Base-by-base conservation (phyloP, 179 eudicot genomes). In the Actinidia chinensis region DNA sequence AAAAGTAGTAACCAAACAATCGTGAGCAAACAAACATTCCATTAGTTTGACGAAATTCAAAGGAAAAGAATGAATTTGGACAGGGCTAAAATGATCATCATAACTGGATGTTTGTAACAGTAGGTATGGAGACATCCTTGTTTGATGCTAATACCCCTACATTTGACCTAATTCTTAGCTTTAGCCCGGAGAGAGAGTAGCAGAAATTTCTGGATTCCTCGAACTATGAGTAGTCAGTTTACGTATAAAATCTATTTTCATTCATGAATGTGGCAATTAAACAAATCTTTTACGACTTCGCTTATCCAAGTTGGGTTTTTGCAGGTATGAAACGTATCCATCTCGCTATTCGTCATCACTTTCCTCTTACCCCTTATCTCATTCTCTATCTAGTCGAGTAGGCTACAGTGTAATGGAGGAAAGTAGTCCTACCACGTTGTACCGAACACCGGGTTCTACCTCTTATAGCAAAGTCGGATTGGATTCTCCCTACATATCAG, bases 311-410 rank as follows among this genome's bases (percentile, higher is more conserved):
- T 20, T 48, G 43, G 6, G n/a, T 17, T 68, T 55, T 84, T 25
- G 77, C 84, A 91, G 96, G 87, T 81, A 83, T 42, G 90, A 88
- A 42, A 71, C 76, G 68, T 85, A 85, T 60, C 8, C 82, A 25
- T 79, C 90, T 75, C 83, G 83, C 28, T 82, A 85, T 77, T 68
- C 92, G 44, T 75, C 82, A 15, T 42, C 71, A 36, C 64, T 72
- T 72, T 65, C 85, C 52, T 81, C 87, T 55, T 83, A 87, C 75
- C 81, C 87, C 17, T 46, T 80, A 69, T 51, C 73, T 4, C 71
- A 67, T 22, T 20, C 71, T 40, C 71, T 42, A 42, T 46, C 89
- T 40, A 82, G 84, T 76, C 84, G 85, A 69, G 74, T 76, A 59
- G 61, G 80, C 61, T 42, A 73, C 14, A 63, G 84, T 71, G 85